A percentile compares a stretch with the other conserved stretches of the same genome.
Evolutionary conservation across 495 filamentous ascomycete species (phyloP).

Genomic region (Chaetomium cochliodes): DNA sequence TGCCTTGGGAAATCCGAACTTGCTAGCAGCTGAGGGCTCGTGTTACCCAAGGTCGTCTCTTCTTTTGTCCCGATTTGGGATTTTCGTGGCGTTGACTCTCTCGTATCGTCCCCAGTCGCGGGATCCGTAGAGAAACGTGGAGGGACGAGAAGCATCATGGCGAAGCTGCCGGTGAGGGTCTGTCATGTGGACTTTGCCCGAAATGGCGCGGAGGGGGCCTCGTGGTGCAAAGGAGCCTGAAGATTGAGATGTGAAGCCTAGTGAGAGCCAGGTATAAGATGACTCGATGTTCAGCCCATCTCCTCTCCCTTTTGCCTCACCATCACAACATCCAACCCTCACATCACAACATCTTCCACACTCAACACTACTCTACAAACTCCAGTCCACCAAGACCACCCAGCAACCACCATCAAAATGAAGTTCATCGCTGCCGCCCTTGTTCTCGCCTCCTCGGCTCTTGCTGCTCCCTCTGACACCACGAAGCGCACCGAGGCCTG

Average conservation of each 20-base stretch:
- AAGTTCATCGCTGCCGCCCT: slow-evolving; percentile 23
- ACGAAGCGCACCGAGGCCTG: slow-evolving; percentile 19
- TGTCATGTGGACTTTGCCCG: slow-evolving; percentile 13
- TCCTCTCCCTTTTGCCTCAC: neutral
- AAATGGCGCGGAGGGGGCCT: neutral
- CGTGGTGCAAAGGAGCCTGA: neutral
- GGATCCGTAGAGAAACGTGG: neutral
- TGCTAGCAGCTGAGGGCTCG: neutral
- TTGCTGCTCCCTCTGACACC: slow-evolving; percentile 22
- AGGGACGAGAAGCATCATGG: neutral
- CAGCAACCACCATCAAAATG: slow-evolving; percentile 20
- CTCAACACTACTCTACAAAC: slow-evolving; percentile 11
- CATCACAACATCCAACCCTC: slow-evolving; percentile 15
- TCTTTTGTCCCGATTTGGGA: slow-evolving; percentile 6
- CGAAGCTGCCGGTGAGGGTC: neutral
- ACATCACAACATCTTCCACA: slow-evolving; percentile 11
- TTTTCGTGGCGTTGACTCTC: neutral
- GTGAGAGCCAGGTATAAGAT: slow-evolving; percentile 14
- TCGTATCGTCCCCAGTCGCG: slow-evolving; percentile 13
- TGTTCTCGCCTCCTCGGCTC: slow-evolving; percentile 21
- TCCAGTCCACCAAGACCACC: neutral
- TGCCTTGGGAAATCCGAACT: neutral
- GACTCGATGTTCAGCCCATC: neutral
- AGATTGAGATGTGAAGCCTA: neutral
- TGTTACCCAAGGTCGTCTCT: slow-evolving; percentile 4